Conservation (phyloP, 2,329 filamentous ascomycete genomes). For the Xylariaceae sp. region DNA sequence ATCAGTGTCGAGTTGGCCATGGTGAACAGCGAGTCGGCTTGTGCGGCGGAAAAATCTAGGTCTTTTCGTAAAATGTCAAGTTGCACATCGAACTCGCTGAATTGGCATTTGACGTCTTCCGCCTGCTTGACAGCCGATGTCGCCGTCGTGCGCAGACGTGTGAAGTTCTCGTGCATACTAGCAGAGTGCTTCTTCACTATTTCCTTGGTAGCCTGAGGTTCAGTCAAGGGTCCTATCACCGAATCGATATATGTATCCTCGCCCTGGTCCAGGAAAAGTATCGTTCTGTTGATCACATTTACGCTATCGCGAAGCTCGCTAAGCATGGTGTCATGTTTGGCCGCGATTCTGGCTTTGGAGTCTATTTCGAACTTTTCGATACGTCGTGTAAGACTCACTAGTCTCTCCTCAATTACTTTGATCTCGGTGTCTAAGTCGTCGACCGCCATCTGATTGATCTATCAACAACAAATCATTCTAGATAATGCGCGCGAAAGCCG, state of each 20-base stretch:
- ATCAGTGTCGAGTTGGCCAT: neutral
- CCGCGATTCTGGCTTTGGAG: neutral
- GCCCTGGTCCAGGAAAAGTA: neutral
- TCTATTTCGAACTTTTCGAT: neutral
- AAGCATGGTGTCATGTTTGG: neutral
- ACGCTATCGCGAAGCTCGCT: neutral
- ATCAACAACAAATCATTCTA: neutral
- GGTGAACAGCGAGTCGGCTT: neutral
- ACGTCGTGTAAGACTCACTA: neutral
- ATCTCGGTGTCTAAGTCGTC: neutral
- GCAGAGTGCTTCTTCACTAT: neutral
- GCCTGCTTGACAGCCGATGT: neutral
- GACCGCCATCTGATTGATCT: neutral
- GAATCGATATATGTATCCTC: neutral
- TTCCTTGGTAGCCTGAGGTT: neutral
- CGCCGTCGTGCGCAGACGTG: neutral
- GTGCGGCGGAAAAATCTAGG: neutral
- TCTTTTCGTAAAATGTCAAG: neutral
- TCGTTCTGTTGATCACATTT: neutral
- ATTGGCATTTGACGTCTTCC: neutral
- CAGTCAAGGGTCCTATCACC: neutral
- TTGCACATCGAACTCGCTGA: neutral
- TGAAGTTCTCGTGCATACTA: neutral
- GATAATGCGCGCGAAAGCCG: neutral
- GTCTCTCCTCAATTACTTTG: neutral